These are phyloP conservation scores for Ogataea paraovalis DNA, from an alignment of 805 yeast species.

Conservation along the genomic window DNA sequence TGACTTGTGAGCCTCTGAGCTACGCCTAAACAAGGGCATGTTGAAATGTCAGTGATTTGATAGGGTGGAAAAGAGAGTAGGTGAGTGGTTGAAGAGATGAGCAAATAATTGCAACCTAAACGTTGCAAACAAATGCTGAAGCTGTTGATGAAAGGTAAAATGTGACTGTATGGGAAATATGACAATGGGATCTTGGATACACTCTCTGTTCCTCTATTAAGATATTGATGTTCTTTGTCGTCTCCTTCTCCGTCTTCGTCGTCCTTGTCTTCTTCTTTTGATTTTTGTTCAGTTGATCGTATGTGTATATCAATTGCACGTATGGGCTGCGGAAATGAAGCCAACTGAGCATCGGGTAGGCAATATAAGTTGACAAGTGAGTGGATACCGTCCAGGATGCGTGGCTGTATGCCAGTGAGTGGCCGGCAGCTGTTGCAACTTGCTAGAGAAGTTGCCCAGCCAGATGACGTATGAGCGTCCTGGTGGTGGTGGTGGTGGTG, in stretches of 20 bases:
- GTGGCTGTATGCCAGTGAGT: background rate
- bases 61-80: background rate
- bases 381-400: background rate
- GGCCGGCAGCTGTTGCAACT: too few relatives aligned
- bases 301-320: too few relatives aligned
- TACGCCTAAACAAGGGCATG: slow-evolving; percentile 20
- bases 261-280: too few relatives aligned
- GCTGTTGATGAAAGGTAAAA: background rate
- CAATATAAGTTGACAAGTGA: background rate
- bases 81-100: background rate
- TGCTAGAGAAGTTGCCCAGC: too few relatives aligned
- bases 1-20: slow-evolving; percentile 9
- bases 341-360: background rate
- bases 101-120: background rate
- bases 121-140: background rate
- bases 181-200: too few relatives aligned
- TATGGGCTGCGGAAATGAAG: too few relatives aligned
- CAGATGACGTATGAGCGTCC: background rate
- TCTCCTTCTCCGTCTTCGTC: too few relatives aligned
- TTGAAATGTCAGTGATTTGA: background rate
- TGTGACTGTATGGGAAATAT: too few relatives aligned
- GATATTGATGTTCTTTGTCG: too few relatives aligned
- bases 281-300: too few relatives aligned
- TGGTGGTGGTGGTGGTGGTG: too few relatives aligned
- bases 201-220: too few relatives aligned